Evolutionary conservation across 805 yeast species (phyloP).

Genomic region (Scheffersomyces amazonensis): DNA sequence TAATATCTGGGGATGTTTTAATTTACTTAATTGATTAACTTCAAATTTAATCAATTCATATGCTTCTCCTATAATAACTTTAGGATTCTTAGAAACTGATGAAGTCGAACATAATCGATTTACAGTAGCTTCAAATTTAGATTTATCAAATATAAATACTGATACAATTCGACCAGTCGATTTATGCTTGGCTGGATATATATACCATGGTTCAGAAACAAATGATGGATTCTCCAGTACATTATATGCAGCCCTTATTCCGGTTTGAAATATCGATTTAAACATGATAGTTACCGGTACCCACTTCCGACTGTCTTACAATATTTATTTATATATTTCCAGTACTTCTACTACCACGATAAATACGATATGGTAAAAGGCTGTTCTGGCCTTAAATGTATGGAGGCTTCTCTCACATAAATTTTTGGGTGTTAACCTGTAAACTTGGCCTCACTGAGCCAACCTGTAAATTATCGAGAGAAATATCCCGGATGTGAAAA

Average conservation of each 20-base stretch:
- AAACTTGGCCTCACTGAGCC: too few relatives aligned
- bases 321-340: too few relatives aligned
- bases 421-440: too few relatives aligned
- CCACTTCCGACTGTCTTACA: too few relatives aligned
- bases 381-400: too few relatives aligned
- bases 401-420: too few relatives aligned
- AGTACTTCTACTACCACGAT: too few relatives aligned
- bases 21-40: slow-evolving; percentile 67
- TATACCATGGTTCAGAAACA: slow-evolving; percentile 76
- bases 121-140: slow-evolving; percentile 60
- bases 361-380: too few relatives aligned
- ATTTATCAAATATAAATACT: slow-evolving; percentile 84
- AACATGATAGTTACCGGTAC: slow-evolving; percentile 49
- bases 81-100: slow-evolving; percentile 40
- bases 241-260: slow-evolving; percentile 65
- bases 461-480: too few relatives aligned
- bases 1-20: slow-evolving; percentile 87
- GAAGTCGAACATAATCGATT: slow-evolving; percentile 28
- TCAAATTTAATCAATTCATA: slow-evolving; percentile 66
- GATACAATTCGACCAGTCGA: slow-evolving; percentile 62
- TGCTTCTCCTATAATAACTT: slow-evolving; percentile 56
- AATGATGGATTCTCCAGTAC: slow-evolving; percentile 72
- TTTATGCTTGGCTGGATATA: slow-evolving; percentile 79
- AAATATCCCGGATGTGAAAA: too few relatives aligned
- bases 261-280: slow-evolving; percentile 51